These are phyloP conservation scores for Ganoderma lucidum DNA, from an alignment of 1,284 basidiomycete genomes.

Conservation along the genomic window DNA sequence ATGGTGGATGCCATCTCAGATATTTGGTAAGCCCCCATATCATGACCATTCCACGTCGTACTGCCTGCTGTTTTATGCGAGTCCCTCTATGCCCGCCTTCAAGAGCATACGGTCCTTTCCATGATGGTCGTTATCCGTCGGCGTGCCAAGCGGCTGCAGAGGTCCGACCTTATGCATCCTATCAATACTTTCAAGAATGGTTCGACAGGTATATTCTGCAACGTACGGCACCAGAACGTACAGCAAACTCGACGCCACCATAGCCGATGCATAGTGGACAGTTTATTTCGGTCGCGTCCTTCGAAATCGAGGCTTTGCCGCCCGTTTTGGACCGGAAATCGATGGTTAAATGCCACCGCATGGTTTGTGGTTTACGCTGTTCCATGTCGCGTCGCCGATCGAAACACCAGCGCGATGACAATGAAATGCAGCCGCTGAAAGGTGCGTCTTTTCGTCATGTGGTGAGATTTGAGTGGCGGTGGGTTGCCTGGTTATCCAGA, in stretches of 20 bases:
- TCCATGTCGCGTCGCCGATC: background rate
- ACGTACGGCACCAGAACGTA: background rate
- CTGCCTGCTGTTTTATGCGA: background rate
- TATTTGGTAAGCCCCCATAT: background rate
- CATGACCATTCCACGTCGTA: background rate
- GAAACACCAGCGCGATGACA: background rate
- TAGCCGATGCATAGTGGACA: background rate
- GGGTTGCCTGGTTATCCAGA: background rate
- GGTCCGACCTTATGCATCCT: background rate
- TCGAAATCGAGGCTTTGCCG: background rate
- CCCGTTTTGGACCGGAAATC: background rate
- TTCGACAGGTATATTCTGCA: background rate
- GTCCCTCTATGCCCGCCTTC: background rate
- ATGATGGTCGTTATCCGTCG: background rate
- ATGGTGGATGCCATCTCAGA: background rate
- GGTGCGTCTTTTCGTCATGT: background rate
- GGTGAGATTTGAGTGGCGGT: background rate
- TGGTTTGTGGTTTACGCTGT: background rate
- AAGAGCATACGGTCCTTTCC: background rate
- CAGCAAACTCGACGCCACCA: background rate
- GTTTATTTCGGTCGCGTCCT: background rate
- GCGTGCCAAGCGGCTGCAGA: background rate
- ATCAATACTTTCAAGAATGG: background rate
- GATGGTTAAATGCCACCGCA: background rate
- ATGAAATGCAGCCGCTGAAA: background rate